phyloP scores from a whole-genome alignment of 345 rosid species.

The Eucalyptus sp. region DNA sequence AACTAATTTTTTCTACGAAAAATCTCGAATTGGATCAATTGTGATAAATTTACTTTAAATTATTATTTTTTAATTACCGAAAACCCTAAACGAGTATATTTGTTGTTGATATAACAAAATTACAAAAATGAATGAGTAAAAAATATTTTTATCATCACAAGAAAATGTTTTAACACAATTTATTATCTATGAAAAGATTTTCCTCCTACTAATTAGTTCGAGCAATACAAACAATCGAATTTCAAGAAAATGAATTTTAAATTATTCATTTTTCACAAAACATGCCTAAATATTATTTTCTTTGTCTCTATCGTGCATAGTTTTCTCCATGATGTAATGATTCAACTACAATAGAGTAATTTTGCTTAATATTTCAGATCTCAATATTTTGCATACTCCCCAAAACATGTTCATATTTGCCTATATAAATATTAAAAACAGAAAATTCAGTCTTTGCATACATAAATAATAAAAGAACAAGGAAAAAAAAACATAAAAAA shows the following conservation, averaged over 20 bases:
- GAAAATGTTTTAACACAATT: neutral
- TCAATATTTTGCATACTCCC: neutral
- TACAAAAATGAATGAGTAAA: neutral
- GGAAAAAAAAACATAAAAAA: neutral
- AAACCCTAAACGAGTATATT: no score
- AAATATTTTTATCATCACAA: neutral
- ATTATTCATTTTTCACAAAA: neutral
- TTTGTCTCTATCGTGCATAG: neutral
- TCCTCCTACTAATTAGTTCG: neutral
- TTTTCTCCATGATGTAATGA: neutral
- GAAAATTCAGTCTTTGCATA: neutral
- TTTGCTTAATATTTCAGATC: neutral
- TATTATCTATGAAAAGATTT: neutral
- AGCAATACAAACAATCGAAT: neutral
- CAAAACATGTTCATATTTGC: neutral
- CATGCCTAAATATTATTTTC: neutral
- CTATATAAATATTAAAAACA: neutral
- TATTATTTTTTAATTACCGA: fast-evolving
- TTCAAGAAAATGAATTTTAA: neutral
- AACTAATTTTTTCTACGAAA: no score
- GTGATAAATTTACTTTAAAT: fast-evolving
- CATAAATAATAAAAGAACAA: neutral
- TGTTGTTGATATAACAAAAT: no score
- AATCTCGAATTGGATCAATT: fast-evolving
- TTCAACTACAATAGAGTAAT: neutral